Evolutionary conservation across 495 filamentous ascomycete genomes (phyloP).

Genomic region (Talaromyces nanjingensis): DNA sequence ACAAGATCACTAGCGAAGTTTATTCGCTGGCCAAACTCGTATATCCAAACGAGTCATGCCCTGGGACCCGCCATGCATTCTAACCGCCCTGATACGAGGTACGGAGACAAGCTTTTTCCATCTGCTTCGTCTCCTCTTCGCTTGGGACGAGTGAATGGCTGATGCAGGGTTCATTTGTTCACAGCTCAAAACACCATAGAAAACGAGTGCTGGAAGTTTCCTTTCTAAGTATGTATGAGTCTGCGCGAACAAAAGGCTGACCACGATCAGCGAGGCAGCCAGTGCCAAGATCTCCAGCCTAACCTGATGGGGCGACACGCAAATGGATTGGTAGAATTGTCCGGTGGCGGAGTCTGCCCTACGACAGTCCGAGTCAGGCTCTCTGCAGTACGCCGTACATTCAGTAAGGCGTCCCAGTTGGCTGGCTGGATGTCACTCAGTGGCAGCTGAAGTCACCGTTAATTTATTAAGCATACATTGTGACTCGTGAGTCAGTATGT

Average conservation of each 20-base stretch:
- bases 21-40: neutral
- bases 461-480: neutral
- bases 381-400: neutral
- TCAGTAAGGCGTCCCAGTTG: neutral
- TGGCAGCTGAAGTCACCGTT: neutral
- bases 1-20: neutral
- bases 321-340: neutral
- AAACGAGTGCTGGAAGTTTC: neutral
- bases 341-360: constrained; percentile 4
- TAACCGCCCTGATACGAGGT: neutral
- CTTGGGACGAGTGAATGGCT: neutral
- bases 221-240: neutral
- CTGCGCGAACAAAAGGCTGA: neutral
- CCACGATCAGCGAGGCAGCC: neutral
- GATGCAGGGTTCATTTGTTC: neutral
- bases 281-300: neutral
- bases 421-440: neutral
- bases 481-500: neutral
- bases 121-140: neutral
- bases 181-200: neutral
- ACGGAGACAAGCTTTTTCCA: neutral
- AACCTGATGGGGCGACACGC: neutral
- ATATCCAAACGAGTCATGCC: neutral
- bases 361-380: constrained; percentile 1
- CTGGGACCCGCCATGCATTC: neutral